Conservation (phyloP, 2,329 filamentous ascomycete genomes). For the Gnomoniopsis sp. region DNA sequence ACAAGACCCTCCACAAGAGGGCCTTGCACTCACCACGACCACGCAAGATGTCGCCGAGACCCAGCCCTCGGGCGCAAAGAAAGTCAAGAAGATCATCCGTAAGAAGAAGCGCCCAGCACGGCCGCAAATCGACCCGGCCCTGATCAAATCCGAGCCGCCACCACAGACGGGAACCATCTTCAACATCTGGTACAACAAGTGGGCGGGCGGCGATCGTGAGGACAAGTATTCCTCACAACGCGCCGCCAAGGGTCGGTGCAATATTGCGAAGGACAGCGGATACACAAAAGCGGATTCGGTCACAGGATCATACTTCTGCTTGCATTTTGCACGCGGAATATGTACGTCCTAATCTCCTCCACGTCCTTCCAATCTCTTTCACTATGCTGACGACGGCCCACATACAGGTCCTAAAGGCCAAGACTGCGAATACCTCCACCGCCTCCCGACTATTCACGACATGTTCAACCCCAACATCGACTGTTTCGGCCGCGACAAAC, state of each 20-base stretch:
- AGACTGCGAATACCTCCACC: conserved; percentile 92
- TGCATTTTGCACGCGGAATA: conserved; percentile 81
- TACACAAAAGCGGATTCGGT: conserved; percentile 77
- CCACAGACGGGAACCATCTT: conserved; percentile 93
- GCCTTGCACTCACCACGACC: conserved; percentile 34
- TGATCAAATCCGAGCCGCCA: conserved; percentile 78
- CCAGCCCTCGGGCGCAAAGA: conserved; percentile 45
- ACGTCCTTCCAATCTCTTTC: conserved; percentile 46
- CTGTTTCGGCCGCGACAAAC: conserved; percentile 92
- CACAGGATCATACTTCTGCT: conserved; percentile 82
- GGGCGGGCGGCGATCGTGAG: conserved; percentile 91
- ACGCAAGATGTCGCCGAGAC: conserved; percentile 41
- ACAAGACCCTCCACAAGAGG: conserved; percentile 21
- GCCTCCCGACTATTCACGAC: conserved; percentile 81
- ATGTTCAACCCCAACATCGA: conserved; percentile 92
- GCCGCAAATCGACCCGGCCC: conserved; percentile 82
- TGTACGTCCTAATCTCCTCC: conserved; percentile 45
- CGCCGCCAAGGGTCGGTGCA: conserved; percentile 80
- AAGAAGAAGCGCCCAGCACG: conserved; percentile 88
- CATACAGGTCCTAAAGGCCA: conserved; percentile 68
- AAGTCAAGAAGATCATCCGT: conserved; percentile 88
- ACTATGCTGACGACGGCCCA: not conserved
- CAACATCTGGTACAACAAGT: conserved; percentile 99
- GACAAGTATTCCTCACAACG: conserved; percentile 85
- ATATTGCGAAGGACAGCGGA: conserved; percentile 73